Evolutionary conservation across 495 filamentous ascomycete species (phyloP).

Genomic region (Aspergillus nanangensis): DNA sequence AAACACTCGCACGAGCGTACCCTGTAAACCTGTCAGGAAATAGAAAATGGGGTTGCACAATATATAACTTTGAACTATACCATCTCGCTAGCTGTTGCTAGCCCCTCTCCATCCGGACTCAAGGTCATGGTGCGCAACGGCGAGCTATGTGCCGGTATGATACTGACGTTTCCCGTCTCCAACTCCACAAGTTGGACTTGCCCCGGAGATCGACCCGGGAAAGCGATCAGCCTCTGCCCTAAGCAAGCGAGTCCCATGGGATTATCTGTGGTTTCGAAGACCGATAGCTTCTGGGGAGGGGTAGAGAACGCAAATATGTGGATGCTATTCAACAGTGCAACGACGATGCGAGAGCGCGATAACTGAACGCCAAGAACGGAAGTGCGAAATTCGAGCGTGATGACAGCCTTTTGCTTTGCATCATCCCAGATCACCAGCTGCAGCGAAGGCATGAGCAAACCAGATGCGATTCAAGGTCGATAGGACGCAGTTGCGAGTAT

Average conservation of each 20-base stretch:
- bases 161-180: constrained; percentile 77
- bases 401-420: constrained; percentile 65
- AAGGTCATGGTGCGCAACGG: constrained; percentile 75
- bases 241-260: constrained; percentile 76
- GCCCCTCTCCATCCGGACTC: constrained; percentile 71
- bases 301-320: constrained; percentile 81
- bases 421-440: constrained; percentile 93
- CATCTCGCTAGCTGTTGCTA: constrained; percentile 89
- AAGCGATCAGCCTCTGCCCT: constrained; percentile 64
- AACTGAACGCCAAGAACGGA: constrained; percentile 74
- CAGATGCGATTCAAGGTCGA: not conserved
- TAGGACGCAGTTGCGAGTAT: not conserved
- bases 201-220: constrained; percentile 79
- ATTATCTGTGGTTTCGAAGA: constrained; percentile 87
- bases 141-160: constrained; percentile 86
- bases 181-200: constrained; percentile 92
- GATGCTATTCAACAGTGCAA: constrained; percentile 76
- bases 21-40: constrained; percentile 40
- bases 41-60: no score
- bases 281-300: constrained; percentile 64
- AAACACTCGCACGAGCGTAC: constrained; percentile 84
- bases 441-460: constrained; percentile 4
- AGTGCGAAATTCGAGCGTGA: constrained; percentile 71
- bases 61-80: no score
- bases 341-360: constrained; percentile 72